Percentiles rank a stretch among this genome's conserved stretches.
Evolutionary conservation across 2,329 filamentous ascomycete species (phyloP).

Genomic region (Fusarium verticillioides): DNA sequence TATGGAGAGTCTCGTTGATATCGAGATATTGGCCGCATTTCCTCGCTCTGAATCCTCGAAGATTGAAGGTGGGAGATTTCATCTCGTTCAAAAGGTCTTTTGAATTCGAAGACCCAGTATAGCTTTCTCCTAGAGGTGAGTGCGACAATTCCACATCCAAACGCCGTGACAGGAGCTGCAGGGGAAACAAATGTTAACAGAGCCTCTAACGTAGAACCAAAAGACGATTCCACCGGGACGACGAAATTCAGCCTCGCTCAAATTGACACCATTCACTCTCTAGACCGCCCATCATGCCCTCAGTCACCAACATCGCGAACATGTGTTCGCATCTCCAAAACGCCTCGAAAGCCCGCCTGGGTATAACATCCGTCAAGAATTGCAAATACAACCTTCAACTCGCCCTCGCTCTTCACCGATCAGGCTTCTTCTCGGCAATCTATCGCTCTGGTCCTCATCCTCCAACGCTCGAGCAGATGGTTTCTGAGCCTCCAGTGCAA

Average conservation of each 20-base stretch:
- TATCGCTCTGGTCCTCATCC: constrained; percentile 73
- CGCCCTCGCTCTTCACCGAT: constrained; percentile 80
- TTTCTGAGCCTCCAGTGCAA: constrained; percentile 61
- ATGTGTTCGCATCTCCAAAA: constrained; percentile 94
- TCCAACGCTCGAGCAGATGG: constrained; percentile 59
- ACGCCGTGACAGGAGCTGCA: neutral
- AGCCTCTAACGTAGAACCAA: constrained; percentile 1
- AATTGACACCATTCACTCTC: neutral
- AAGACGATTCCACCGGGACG: neutral
- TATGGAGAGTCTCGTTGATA: constrained; percentile 17
- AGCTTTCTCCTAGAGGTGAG: constrained; percentile 27
- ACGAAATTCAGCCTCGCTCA: neutral
- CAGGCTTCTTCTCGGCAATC: constrained; percentile 84
- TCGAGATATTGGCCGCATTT: constrained; percentile 23
- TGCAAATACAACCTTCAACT: constrained; percentile 83
- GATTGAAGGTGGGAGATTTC: constrained; percentile 3
- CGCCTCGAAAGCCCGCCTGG: constrained; percentile 83
- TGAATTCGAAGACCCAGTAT: neutral
- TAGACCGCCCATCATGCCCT: constrained; percentile 49
- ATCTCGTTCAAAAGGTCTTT: neutral
- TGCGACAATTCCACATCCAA: neutral
- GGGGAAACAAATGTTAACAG: constrained; percentile 15
- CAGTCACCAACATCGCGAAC: constrained; percentile 77
- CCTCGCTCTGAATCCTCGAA: constrained; percentile 17
- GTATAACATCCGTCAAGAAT: constrained; percentile 83